phyloP scores from a whole-genome alignment of 345 rosid species.

The Melaleuca alternifolia region DNA sequence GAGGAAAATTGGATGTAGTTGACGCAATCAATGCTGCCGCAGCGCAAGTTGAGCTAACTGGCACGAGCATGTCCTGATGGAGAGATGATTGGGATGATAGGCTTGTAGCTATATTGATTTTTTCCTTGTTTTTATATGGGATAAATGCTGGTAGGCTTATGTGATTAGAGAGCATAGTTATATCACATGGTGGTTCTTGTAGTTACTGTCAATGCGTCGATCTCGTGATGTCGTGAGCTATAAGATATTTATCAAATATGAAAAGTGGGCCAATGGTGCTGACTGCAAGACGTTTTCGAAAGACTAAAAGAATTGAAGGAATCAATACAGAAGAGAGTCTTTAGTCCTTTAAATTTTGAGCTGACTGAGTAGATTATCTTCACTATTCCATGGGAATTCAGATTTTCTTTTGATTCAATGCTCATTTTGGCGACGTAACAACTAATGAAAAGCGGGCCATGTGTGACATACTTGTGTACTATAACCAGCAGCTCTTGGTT shows the following conservation, averaged over 20 bases:
- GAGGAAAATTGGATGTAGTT: conserved; percentile 52
- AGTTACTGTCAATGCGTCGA: neutral
- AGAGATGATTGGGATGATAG: neutral
- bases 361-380: neutral
- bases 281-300: neutral
- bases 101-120: neutral
- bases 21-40: conserved; percentile 55
- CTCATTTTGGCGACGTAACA: neutral
- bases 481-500: neutral
- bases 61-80: conserved; percentile 31
- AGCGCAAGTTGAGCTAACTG: conserved; percentile 56
- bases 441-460: neutral
- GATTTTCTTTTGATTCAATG: neutral
- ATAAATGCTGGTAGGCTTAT: neutral
- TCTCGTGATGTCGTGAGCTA: neutral
- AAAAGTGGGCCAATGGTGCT: neutral
- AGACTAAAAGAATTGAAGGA: neutral
- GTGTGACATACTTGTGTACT: neutral
- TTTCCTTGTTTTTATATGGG: neutral
- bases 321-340: neutral
- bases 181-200: neutral
- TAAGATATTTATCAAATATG: neutral
- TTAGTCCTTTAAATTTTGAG: neutral
- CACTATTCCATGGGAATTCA: neutral
- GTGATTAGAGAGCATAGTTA: neutral